Percentiles rank a stretch among this genome's conserved stretches.
phyloP scores from a whole-genome alignment of 1,139 yeast genomes.

The Zygosaccharomyces sapae region DNA sequence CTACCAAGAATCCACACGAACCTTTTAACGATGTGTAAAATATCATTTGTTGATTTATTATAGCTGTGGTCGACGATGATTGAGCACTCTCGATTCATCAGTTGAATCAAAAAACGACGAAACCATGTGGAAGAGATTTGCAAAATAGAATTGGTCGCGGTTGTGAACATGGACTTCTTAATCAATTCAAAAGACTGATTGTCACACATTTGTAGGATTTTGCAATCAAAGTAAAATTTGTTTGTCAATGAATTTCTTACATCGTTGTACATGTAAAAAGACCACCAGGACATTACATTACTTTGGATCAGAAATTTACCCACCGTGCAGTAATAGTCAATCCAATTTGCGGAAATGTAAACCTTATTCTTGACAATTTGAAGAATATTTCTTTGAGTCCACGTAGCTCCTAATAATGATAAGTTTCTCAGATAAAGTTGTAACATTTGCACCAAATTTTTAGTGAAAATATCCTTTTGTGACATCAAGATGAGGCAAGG shows the following conservation, averaged over 20 bases:
- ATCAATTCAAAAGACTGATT: conserved; percentile 22
- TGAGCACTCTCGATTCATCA: conserved; percentile 19
- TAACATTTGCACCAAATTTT: conserved; percentile 9
- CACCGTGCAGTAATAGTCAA: conserved; percentile 26
- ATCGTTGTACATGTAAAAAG: conserved; percentile 27
- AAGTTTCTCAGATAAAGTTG: conserved; percentile 20
- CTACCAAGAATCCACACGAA: conserved; percentile 16
- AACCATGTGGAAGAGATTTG: conserved; percentile 14
- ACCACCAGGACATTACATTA: conserved; percentile 33
- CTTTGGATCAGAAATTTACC: conserved; percentile 23
- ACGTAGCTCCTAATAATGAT: conserved; percentile 17
- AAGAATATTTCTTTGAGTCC: conserved; percentile 29
- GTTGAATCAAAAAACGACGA: conserved; percentile 13
- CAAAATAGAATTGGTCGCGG: conserved; percentile 19
- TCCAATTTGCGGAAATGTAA: conserved; percentile 17
- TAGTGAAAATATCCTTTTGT: conserved; percentile 6
- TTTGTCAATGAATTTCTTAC: conserved; percentile 15
- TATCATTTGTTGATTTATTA: conserved; percentile 4
- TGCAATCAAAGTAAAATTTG: conserved; percentile 21
- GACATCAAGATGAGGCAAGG: conserved; percentile 12
- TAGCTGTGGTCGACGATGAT: conserved; percentile 7
- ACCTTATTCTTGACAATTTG: conserved; percentile 22
- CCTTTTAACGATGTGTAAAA: conserved; percentile 13
- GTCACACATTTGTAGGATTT: conserved; percentile 25
- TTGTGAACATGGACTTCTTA: conserved; percentile 22